These are phyloP conservation scores for Scheffersomyces titani DNA, from an alignment of 1,139 yeast species.

Conservation along the genomic window DNA sequence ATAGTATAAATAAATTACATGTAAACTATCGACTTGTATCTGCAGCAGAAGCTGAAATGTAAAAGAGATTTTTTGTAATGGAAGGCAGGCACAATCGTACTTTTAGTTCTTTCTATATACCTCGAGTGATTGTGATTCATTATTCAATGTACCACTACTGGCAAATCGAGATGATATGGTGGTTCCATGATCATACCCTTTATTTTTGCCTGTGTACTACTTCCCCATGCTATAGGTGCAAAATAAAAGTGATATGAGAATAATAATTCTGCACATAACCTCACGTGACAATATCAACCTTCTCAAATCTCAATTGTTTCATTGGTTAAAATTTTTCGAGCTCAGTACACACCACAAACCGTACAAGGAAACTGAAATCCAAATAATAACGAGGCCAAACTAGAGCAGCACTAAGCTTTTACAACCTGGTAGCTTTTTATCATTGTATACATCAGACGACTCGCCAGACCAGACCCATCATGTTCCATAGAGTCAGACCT, in stretches of 20 bases:
- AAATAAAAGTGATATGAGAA: background rate
- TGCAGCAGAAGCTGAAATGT: background rate
- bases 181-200: too few species aligned
- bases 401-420: background rate
- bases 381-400: background rate
- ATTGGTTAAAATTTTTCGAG: background rate
- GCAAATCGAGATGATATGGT: background rate
- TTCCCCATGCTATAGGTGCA: background rate
- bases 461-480: constrained; percentile 6
- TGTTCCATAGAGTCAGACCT: constrained; percentile 25
- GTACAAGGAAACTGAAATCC: background rate
- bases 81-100: too few species aligned
- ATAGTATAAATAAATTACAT: background rate
- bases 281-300: background rate
- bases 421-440: background rate
- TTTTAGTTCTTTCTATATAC: too few species aligned
- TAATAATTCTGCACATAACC: background rate
- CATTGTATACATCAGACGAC: background rate
- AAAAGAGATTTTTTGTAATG: background rate
- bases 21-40: background rate
- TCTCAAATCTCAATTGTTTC: background rate
- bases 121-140: too few species aligned
- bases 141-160: too few species aligned
- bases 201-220: background rate
- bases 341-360: background rate